Evolutionary conservation across 2,329 filamentous ascomycete genomes (phyloP).

Genomic region (Colletotrichum sp.): DNA sequence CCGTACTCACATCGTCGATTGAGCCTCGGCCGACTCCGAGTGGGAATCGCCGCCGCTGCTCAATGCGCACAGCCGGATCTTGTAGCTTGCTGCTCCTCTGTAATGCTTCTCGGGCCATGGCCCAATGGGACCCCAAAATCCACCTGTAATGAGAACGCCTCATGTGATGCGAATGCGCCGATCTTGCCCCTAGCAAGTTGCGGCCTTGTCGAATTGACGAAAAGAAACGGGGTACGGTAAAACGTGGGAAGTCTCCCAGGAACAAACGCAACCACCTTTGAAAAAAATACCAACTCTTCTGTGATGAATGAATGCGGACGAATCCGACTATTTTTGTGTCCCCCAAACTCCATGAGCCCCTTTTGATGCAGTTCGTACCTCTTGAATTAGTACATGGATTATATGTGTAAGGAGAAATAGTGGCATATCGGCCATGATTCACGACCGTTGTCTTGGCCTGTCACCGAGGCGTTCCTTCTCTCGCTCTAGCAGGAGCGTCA

Average conservation of each 20-base stretch:
- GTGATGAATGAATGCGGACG: background rate
- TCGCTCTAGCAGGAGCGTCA: constrained; percentile 61
- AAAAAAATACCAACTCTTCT: background rate
- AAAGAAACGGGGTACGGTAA: background rate
- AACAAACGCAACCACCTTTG: background rate
- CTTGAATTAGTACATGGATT: constrained; percentile 20
- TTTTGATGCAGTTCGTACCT: constrained; percentile 12
- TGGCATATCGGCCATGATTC: background rate
- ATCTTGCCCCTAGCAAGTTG: background rate
- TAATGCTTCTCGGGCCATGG: background rate
- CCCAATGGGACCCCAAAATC: background rate
- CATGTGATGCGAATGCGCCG: constrained; percentile 10
- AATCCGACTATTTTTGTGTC: background rate
- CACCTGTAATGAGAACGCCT: constrained; percentile 13
- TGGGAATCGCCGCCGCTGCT: background rate
- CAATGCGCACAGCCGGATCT: background rate
- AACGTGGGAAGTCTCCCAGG: background rate
- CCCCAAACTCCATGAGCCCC: constrained; percentile 18
- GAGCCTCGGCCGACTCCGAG: background rate
- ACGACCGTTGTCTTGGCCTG: constrained; percentile 5
- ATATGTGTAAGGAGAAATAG: constrained; percentile 5
- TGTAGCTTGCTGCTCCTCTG: background rate
- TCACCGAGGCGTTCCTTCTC: constrained; percentile 41
- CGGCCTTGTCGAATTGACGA: background rate
- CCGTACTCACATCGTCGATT: background rate